Conservation (phyloP, 352 stramenopile genomes). For the Pythium volutum region DNA sequence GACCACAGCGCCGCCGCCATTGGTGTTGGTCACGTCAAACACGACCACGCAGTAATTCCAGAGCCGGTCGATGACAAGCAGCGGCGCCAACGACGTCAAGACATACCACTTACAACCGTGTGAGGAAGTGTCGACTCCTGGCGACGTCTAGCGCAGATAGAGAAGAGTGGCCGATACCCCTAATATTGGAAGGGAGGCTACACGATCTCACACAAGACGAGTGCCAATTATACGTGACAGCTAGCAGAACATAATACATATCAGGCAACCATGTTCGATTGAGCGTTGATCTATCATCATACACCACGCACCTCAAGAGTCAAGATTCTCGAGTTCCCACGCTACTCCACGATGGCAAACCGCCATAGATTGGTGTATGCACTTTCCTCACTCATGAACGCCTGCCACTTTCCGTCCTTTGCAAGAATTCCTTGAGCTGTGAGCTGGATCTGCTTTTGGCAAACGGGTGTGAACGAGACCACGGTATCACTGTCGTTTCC, state of each 20-base stretch:
- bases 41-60: conserved; percentile 24
- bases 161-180: no score
- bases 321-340: neutral
- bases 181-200: no score
- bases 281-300: no score
- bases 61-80: no score
- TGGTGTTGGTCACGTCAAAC: conserved; percentile 11
- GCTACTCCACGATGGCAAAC: neutral
- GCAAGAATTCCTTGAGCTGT: neutral
- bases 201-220: no score
- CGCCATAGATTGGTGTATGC: neutral
- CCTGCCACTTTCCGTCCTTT: conserved; percentile 24
- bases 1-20: neutral
- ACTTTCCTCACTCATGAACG: conserved; percentile 18
- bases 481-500: neutral
- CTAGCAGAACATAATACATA: no score
- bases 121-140: no score
- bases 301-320: neutral
- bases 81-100: no score
- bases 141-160: no score
- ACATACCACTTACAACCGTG: no score
- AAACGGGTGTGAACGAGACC: neutral
- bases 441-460: neutral
- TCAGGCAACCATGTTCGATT: no score
- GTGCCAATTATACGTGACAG: no score